Percentiles rank a stretch among this genome's conserved stretches.
Evolutionary conservation across 2,329 filamentous ascomycete species (phyloP).

Genomic region (Xylaria sp.): DNA sequence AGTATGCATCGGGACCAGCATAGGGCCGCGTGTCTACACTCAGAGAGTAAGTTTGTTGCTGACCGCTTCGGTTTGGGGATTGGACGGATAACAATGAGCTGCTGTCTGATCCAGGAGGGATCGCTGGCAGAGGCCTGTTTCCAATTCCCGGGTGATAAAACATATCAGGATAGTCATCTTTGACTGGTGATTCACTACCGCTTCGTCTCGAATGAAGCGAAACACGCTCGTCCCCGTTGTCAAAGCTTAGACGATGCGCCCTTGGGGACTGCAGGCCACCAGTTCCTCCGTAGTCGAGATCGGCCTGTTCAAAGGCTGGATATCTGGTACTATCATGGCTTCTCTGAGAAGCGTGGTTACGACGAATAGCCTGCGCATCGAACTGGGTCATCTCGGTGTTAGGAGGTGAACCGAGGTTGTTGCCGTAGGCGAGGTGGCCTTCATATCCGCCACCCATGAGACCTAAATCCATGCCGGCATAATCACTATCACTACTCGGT

Average conservation of each 20-base stretch:
- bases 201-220: constrained; percentile 66
- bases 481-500: constrained; percentile 76
- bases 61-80: constrained; percentile 57
- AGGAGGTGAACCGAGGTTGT: constrained; percentile 56
- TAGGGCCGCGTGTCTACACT: constrained; percentile 58
- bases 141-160: constrained; percentile 90
- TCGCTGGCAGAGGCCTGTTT: constrained; percentile 69
- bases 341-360: constrained; percentile 49
- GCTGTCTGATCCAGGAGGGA: constrained; percentile 71
- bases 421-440: constrained; percentile 62
- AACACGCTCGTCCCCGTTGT: constrained; percentile 85
- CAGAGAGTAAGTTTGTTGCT: constrained; percentile 61
- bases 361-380: constrained; percentile 58
- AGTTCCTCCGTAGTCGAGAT: constrained; percentile 89
- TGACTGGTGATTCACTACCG: constrained; percentile 72
- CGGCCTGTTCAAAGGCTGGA: constrained; percentile 66
- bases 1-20: constrained; percentile 62
- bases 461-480: constrained; percentile 76
- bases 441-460: constrained; percentile 78
- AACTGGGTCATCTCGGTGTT: constrained; percentile 54
- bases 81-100: constrained; percentile 62
- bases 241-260: constrained; percentile 82
- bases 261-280: constrained; percentile 84
- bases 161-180: constrained; percentile 84
- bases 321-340: constrained; percentile 55